Percentiles rank a stretch among this genome's conserved stretches.
Conservation (phyloP, 768 basidiomycete genomes). For the Pilatotrama ljubarskyi region DNA sequence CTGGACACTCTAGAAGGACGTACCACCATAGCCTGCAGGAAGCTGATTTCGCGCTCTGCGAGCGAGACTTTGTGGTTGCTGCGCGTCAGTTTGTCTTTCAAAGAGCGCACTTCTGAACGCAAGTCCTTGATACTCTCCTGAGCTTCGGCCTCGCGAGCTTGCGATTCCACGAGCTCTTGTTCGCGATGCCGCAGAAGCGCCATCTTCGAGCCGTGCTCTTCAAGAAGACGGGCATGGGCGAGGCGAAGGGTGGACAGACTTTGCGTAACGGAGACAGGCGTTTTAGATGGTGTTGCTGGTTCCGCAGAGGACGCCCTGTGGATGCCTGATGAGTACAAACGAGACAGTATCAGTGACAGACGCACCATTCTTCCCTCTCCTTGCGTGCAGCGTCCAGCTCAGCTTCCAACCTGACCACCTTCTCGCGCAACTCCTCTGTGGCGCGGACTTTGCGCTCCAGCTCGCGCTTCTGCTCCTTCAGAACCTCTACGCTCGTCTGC, state of each 20-base stretch:
- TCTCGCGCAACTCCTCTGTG: slow-evolving; percentile 56
- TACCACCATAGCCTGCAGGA: slow-evolving; percentile 66
- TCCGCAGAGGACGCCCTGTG: slow-evolving; percentile 41
- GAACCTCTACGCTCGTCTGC: slow-evolving; percentile 62
- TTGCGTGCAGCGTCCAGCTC: slow-evolving; percentile 60
- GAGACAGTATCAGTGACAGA: not conserved
- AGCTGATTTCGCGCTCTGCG: slow-evolving; percentile 64
- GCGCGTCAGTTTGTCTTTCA: slow-evolving; percentile 42
- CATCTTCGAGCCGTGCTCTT: slow-evolving; percentile 60
- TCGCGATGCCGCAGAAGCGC: slow-evolving; percentile 58
- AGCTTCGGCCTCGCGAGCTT: slow-evolving; percentile 31
- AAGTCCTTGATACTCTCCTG: slow-evolving; percentile 33
- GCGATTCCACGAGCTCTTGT: slow-evolving; percentile 45
- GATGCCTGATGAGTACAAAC: not conserved
- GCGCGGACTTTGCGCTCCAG: slow-evolving; percentile 54
- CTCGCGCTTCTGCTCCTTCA: slow-evolving; percentile 71
- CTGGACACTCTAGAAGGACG: slow-evolving; percentile 8
- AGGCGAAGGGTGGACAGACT: slow-evolving; percentile 61
- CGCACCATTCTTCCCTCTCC: slow-evolving; percentile 63
- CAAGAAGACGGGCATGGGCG: slow-evolving; percentile 60
- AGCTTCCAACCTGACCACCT: slow-evolving; percentile 57
- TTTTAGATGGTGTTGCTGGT: slow-evolving; percentile 41
- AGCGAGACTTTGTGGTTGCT: slow-evolving; percentile 43
- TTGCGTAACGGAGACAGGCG: slow-evolving; percentile 57
- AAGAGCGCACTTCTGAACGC: slow-evolving; percentile 36